Evolutionary conservation across 345 rosid species (phyloP), one percentile per base, ranked within the genome.

Genomic region (Linum tenue): DNA sequence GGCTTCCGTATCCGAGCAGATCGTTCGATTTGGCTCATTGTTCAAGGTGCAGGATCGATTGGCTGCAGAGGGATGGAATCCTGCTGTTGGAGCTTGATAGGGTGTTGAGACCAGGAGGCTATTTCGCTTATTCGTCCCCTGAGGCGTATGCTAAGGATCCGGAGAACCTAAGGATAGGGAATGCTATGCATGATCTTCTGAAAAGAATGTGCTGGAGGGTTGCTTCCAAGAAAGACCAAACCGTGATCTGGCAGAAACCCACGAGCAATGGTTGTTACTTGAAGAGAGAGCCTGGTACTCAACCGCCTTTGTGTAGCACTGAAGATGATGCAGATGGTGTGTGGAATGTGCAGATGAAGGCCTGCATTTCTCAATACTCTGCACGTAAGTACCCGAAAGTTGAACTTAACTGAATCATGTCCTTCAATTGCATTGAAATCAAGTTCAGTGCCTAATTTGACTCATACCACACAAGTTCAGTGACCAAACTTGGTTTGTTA

Each of bases 21-120:
- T 88, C 97, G n/a, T 94, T 90, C 81, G 99, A 94, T 67, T 77
- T 94, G 60, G 97, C 89, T 69, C 99, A 94, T 76, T 94, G 99
- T 74, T 94, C 99, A 16, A 78, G 97, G 67, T 94, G 99, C 70
- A 78, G 99, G 56, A 94, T 94, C 68, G 99, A 94, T 78, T 94
- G 99, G 99, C 96, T 88, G 70, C 96, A 90, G 70, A 84, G 97
- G 80, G 92, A 88, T 75, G 99, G 99, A 69, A 78, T 94, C 68
- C 90, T 94, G 72, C 71, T 94, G 51, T 67, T 94, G 66, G 99
- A 94, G 72, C 95, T 94, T 37, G 99, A 94, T 77, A 86, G 99
- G 75, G 64, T 94, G 64, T 85, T 94, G 62, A 86, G 99, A 73
- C 99, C 99, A 3, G 97, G 99, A 55, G 99, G 99, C 40, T 88